Evolutionary conservation across 1,284 basidiomycete species (phyloP).

Genomic region (Irpex sp.): DNA sequence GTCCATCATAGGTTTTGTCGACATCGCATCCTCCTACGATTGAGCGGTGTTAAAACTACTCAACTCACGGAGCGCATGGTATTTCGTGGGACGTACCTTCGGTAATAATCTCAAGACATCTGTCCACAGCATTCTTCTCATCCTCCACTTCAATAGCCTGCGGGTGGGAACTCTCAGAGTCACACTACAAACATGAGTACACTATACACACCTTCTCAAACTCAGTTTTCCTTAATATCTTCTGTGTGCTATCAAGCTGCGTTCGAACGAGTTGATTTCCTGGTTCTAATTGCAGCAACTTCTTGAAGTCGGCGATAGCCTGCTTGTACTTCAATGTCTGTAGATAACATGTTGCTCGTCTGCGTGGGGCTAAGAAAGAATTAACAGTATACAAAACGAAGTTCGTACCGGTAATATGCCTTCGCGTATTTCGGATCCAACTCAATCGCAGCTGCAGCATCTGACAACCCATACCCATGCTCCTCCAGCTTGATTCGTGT

Average conservation of each 20-base stretch:
- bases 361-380: slow-evolving; percentile 24
- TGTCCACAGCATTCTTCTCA: slow-evolving; percentile 71
- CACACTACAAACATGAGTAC: not conserved
- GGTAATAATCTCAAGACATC: slow-evolving; percentile 75
- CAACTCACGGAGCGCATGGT: not conserved
- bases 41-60: not conserved
- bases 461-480: slow-evolving; percentile 76
- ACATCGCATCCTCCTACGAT: slow-evolving; percentile 66
- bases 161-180: not conserved
- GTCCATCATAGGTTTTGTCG: slow-evolving; percentile 68
- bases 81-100: slow-evolving; percentile 47
- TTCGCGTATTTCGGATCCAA: slow-evolving; percentile 92
- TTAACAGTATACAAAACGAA: not conserved
- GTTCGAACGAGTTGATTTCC: slow-evolving; percentile 77
- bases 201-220: slow-evolving; percentile 72
- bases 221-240: slow-evolving; percentile 82
- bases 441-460: slow-evolving; percentile 81
- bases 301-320: slow-evolving; percentile 86
- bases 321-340: slow-evolving; percentile 84
- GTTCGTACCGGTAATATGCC: slow-evolving; percentile 74
- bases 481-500: slow-evolving; percentile 79
- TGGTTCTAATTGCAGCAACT: slow-evolving; percentile 85
- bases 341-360: slow-evolving; percentile 89
- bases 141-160: slow-evolving; percentile 87
- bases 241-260: slow-evolving; percentile 87